Percentiles rank a stretch among this genome's conserved stretches.
Evolutionary conservation across 1,284 basidiomycete species (phyloP).

Genomic region (Cutaneotrichosporon sp.): DNA sequence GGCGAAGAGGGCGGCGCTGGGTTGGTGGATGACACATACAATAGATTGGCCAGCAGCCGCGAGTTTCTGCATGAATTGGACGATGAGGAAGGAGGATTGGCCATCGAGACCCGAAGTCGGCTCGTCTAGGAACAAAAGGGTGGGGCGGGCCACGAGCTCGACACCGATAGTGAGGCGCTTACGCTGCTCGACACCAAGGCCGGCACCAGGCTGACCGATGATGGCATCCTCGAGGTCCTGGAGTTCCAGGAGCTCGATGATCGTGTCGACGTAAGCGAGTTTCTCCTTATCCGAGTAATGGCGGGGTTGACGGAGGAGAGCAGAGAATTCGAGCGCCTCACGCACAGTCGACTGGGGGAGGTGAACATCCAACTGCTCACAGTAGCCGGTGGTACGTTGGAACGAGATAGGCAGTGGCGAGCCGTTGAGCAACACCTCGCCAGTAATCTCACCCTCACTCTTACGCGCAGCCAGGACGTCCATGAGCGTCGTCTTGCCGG

Average conservation of each 20-base stretch:
- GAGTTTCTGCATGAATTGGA: constrained; percentile 59
- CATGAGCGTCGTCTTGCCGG: constrained; percentile 54
- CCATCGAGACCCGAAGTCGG: constrained; percentile 46
- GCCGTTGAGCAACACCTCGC: constrained; percentile 56
- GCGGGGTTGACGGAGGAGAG: constrained; percentile 72
- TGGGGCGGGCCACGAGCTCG: constrained; percentile 48
- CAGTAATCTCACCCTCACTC: constrained; percentile 43
- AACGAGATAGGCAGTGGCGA: constrained; percentile 55
- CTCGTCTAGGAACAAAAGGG: constrained; percentile 41
- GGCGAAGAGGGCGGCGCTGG: constrained; percentile 64
- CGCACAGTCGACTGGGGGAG: constrained; percentile 59
- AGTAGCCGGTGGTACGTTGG: constrained; percentile 57
- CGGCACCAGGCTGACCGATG: constrained; percentile 55
- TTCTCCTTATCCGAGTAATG: constrained; percentile 61
- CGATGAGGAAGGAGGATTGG: constrained; percentile 60
- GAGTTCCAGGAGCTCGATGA: constrained; percentile 58
- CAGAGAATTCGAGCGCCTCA: constrained; percentile 79
- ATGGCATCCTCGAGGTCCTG: constrained; percentile 57
- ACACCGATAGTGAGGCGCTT: constrained; percentile 60
- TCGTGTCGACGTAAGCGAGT: constrained; percentile 58
- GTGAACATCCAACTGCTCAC: constrained; percentile 50
- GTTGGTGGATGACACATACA: constrained; percentile 60
- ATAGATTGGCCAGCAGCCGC: constrained; percentile 57
- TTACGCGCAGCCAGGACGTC: constrained; percentile 56
- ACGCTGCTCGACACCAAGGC: constrained; percentile 52